A percentile compares a stretch with the other conserved stretches of the same genome.
These are phyloP conservation scores for Saccharomycopsis malanga DNA, from an alignment of 805 yeast species.

Conservation along the genomic window DNA sequence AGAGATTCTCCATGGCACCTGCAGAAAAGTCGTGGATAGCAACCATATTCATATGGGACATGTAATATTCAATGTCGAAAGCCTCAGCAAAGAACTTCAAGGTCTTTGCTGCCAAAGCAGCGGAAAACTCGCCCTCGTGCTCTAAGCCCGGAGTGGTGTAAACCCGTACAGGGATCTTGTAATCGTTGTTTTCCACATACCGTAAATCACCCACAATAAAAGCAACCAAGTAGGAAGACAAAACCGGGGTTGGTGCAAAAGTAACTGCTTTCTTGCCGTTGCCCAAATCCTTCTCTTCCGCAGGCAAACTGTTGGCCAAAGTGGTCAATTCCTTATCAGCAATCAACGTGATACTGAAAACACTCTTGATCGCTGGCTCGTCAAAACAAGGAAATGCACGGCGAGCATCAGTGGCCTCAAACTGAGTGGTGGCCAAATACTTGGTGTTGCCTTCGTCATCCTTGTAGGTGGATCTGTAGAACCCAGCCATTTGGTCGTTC, in stretches of 20 bases:
- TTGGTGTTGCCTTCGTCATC: constrained; percentile 53
- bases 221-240: constrained; percentile 83
- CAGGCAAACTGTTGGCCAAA: constrained; percentile 64
- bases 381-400: constrained; percentile 84
- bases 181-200: constrained; percentile 58
- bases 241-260: constrained; percentile 71
- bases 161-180: constrained; percentile 70
- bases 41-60: constrained; percentile 76
- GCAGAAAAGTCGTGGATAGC: constrained; percentile 81
- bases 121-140: constrained; percentile 63
- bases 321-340: constrained; percentile 50
- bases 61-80: constrained; percentile 69
- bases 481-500: constrained; percentile 78
- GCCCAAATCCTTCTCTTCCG: constrained; percentile 38
- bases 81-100: constrained; percentile 64
- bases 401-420: constrained; percentile 83
- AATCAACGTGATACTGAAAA: constrained; percentile 57
- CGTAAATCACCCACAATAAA: constrained; percentile 76
- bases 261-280: constrained; percentile 43
- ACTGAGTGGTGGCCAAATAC: constrained; percentile 76
- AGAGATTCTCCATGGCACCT: constrained; percentile 90
- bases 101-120: constrained; percentile 68
- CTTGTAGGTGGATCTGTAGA: constrained; percentile 62
- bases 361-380: constrained; percentile 75
- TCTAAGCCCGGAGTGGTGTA: constrained; percentile 76